Evolutionary conservation across 495 filamentous ascomycete genomes (phyloP).

Genomic region (Penicillium ucsense): DNA sequence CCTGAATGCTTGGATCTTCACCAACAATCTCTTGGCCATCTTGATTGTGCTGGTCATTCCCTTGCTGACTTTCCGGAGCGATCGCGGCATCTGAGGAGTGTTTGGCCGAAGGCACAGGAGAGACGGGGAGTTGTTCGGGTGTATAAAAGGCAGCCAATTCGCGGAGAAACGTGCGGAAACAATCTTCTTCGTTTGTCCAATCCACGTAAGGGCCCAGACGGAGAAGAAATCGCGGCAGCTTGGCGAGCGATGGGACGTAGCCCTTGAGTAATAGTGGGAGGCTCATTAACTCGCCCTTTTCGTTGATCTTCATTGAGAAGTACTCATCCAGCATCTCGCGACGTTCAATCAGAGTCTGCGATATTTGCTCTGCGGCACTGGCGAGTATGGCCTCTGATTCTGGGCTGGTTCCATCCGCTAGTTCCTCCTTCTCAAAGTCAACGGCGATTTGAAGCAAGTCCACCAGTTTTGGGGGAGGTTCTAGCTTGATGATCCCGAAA

Average conservation of each 20-base stretch:
- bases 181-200: slow-evolving; percentile 76
- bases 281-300: slow-evolving; percentile 61
- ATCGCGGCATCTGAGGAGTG: not conserved
- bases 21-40: slow-evolving; percentile 12
- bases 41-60: slow-evolving; percentile 7
- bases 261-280: slow-evolving; percentile 84
- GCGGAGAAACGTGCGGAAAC: slow-evolving; percentile 74
- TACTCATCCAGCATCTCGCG: slow-evolving; percentile 89
- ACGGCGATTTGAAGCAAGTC: slow-evolving; percentile 67
- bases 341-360: slow-evolving; percentile 54
- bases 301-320: slow-evolving; percentile 76
- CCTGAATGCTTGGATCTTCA: slow-evolving; percentile 42
- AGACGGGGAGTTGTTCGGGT: slow-evolving; percentile 67
- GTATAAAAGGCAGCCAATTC: slow-evolving; percentile 92
- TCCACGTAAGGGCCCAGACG: slow-evolving; percentile 80
- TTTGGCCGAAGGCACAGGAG: slow-evolving; percentile 19
- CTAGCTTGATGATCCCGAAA: slow-evolving; percentile 76
- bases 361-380: slow-evolving; percentile 53
- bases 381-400: slow-evolving; percentile 54
- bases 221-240: slow-evolving; percentile 82
- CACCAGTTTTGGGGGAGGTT: slow-evolving; percentile 60
- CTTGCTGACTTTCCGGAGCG: not conserved
- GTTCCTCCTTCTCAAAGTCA: slow-evolving; percentile 45
- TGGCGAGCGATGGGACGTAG: slow-evolving; percentile 75
- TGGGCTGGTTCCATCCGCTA: slow-evolving; percentile 14